Conservation (phyloP, 2,329 filamentous ascomycete species). For the Corinectria fuckeliana region DNA sequence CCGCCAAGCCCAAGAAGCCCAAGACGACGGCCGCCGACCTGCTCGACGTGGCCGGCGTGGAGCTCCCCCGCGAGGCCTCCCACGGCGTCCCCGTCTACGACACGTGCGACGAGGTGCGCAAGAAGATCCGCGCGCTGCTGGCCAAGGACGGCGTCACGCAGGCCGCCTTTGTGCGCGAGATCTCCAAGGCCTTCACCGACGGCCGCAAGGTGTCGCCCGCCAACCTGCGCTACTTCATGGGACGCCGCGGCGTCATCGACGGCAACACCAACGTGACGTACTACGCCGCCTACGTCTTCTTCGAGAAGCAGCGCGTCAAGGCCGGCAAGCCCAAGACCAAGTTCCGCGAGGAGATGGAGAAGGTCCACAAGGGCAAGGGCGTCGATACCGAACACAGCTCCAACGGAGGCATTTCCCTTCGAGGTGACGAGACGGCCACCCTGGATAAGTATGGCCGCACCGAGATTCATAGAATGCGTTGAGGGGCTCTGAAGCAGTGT, state of each 20-base stretch:
- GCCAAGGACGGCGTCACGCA: conserved; percentile 53
- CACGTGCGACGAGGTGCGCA: conserved; percentile 63
- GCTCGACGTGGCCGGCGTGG: conserved; percentile 51
- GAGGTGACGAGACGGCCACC: conserved; percentile 8
- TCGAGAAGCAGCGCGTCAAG: conserved; percentile 63
- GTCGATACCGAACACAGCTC: conserved; percentile 32
- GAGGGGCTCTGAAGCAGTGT: neutral
- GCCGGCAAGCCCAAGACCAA: conserved; percentile 59
- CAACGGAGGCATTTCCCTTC: conserved; percentile 13
- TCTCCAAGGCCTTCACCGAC: conserved; percentile 50
- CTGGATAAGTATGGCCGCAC: conserved; percentile 33
- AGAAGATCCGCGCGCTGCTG: conserved; percentile 61
- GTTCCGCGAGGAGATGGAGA: conserved; percentile 60
- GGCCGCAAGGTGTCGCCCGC: conserved; percentile 49
- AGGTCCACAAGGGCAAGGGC: conserved; percentile 35
- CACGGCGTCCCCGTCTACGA: conserved; percentile 58
- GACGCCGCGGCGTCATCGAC: conserved; percentile 53
- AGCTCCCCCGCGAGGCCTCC: conserved; percentile 54
- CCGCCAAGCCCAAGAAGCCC: conserved; percentile 42
- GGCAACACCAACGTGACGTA: conserved; percentile 58
- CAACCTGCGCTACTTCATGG: conserved; percentile 57
- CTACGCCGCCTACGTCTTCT: conserved; percentile 63
- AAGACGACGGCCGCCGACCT: conserved; percentile 36
- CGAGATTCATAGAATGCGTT: conserved; percentile 6
- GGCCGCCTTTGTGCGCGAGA: conserved; percentile 57